Evolutionary conservation across 352 stramenopile genomes (phyloP).

Genomic region (Globisporangium splendens): DNA sequence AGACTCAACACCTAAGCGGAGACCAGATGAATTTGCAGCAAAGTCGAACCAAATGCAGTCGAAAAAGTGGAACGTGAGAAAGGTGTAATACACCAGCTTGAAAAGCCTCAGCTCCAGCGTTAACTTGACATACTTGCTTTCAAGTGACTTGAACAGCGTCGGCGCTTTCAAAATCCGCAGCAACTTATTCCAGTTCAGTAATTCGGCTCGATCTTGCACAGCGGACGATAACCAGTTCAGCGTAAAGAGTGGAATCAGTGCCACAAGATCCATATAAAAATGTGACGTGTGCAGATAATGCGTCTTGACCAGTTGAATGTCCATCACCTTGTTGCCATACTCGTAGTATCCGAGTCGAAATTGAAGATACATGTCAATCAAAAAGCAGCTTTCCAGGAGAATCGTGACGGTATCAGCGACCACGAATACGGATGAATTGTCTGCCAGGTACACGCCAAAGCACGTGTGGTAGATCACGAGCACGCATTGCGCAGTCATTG

Average conservation of each 20-base stretch:
- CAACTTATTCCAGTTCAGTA: constrained; percentile 59
- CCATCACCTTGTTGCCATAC: constrained; percentile 67
- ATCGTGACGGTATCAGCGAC: constrained; percentile 28
- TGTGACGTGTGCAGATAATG: constrained; percentile 38
- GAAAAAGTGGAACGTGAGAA: constrained; percentile 48
- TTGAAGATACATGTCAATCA: constrained; percentile 49
- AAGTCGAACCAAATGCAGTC: constrained; percentile 65
- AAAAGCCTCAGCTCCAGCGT: constrained; percentile 47
- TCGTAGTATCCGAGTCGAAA: constrained; percentile 55
- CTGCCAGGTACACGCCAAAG: constrained; percentile 24
- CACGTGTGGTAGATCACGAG: constrained; percentile 51
- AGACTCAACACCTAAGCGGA: constrained; percentile 20
- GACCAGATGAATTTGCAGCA: constrained; percentile 36
- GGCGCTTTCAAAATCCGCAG: constrained; percentile 47
- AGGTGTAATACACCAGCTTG: constrained; percentile 56
- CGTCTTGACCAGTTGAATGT: constrained; percentile 28
- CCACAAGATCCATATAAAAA: constrained; percentile 42
- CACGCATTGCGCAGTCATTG: constrained; percentile 34
- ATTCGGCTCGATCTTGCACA: constrained; percentile 18
- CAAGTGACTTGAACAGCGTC: constrained; percentile 39
- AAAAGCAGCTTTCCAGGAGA: constrained; percentile 36
- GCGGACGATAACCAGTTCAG: constrained; percentile 28
- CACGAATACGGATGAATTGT: constrained; percentile 15
- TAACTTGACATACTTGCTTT: constrained; percentile 50
- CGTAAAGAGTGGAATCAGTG: constrained; percentile 39